Evolutionary conservation across 2,329 filamentous ascomycete species (phyloP), one percentile per base, ranked within the genome.

Genomic region (Lecanoromycetidae sp.): DNA sequence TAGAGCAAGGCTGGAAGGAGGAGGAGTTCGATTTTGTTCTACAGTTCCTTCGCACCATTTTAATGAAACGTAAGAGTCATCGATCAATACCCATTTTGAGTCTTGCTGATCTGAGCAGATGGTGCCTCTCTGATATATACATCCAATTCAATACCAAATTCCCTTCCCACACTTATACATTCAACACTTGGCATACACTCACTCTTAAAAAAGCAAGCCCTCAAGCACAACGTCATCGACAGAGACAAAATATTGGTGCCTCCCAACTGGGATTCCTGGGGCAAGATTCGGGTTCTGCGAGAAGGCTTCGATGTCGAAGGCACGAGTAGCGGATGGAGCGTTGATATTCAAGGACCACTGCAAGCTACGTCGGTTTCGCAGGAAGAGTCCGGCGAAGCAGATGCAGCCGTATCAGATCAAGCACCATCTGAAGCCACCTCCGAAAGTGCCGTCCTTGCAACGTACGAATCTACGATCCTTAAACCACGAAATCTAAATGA

Each of bases 261-360:
- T 1, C 84, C 88, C 13, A 95, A 95, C 63, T 98, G 91, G 91
- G 91, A 98, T 64, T 95, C 88, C 0, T 95, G 87, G 85, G 88
- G 87, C 50, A 98, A 96, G 66, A 95, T 98, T 51, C 77, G 90
- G 34, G 87, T 96, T 36, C 71, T 96, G 23, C 79, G 87, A 45
- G 91, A 94, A 60, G 85, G 82, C 0, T 96, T 96, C 57, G 87
- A 96, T 55, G 85, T 93, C 19, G 91, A 98, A 68, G 76, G 77
- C 12, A 74, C 94, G 35, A 91, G 86, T 57, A 76, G 80, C 49
- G 84, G 81, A 41, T 98, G 91, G 91, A 82, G 82, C 1, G 75
- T 85, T 47, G 87, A 94, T 55, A 83, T 91, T 42, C 80, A 87
- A 58, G 74, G 12, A 32, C 19, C 12, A 33, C 35, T n/a, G 20